These are phyloP conservation scores for Ceratobasidium sp. DNA, from an alignment of 1,284 basidiomycete genomes.

Conservation along the genomic window DNA sequence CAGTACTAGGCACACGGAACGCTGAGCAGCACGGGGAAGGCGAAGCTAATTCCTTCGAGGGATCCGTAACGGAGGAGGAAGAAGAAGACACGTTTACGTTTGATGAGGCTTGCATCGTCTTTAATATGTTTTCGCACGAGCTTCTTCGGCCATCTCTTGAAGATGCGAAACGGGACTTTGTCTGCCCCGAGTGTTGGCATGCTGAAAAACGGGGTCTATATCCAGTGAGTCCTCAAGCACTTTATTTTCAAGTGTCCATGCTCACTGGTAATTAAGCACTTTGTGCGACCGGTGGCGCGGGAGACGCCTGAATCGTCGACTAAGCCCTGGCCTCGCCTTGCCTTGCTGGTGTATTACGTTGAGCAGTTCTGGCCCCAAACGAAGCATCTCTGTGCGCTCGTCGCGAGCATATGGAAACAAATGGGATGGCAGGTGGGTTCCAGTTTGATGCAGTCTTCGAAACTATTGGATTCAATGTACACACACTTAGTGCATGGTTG, in stretches of 20 bases:
- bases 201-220: not conserved
- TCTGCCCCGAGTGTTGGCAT: conserved; percentile 10
- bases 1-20: not conserved
- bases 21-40: not conserved
- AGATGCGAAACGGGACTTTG: not conserved
- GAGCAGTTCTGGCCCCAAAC: conserved; percentile 30
- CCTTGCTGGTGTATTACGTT: not conserved
- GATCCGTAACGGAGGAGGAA: too few species aligned
- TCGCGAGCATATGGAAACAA: not conserved
- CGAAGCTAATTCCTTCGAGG: not conserved
- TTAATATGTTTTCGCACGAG: not conserved
- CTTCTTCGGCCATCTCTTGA: not conserved
- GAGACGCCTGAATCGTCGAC: not conserved
- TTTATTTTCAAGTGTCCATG: not conserved
- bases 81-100: not conserved
- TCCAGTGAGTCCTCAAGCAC: not conserved
- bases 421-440: conserved; percentile 16
- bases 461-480: not conserved
- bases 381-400: not conserved
- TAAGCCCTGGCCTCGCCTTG: not conserved
- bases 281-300: not conserved
- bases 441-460: not conserved
- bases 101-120: conserved; percentile 6
- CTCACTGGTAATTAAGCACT: not conserved
- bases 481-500: not conserved